Evolutionary conservation across 2,329 filamentous ascomycete genomes (phyloP).

Genomic region (Lachnellula cervina): DNA sequence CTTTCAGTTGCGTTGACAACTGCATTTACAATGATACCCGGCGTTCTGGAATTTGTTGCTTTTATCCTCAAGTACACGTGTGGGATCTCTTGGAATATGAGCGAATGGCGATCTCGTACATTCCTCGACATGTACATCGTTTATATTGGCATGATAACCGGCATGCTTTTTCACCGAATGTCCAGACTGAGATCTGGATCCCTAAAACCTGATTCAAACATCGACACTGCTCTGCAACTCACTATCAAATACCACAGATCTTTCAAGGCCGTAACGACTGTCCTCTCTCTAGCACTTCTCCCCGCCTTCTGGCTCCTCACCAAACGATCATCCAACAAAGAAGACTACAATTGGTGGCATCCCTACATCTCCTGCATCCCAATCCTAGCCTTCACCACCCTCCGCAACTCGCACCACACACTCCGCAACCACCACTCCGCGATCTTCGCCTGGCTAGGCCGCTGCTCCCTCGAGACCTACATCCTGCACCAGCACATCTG

Average conservation of each 20-base stretch:
- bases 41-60: constrained; percentile 40
- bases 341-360: constrained; percentile 46
- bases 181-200: constrained; percentile 22
- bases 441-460: constrained; percentile 50
- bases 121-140: constrained; percentile 50
- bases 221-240: constrained; percentile 16
- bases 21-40: constrained; percentile 34
- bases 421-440: constrained; percentile 41
- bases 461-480: constrained; percentile 54
- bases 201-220: constrained; percentile 20
- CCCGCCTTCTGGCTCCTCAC: constrained; percentile 20
- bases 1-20: constrained; percentile 40
- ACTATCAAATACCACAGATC: constrained; percentile 7
- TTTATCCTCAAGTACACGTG: constrained; percentile 37
- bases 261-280: constrained; percentile 13
- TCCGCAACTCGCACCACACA: constrained; percentile 44
- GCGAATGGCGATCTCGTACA: constrained; percentile 47
- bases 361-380: constrained; percentile 51
- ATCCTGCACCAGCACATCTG: constrained; percentile 58
- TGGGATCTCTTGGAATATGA: constrained; percentile 44
- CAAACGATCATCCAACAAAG: constrained; percentile 31
- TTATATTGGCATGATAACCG: constrained; percentile 51
- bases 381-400: constrained; percentile 45
- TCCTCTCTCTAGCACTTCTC: constrained; percentile 19
- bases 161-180: constrained; percentile 36